Conservation (phyloP, 164 flowering plant genomes). For the Vitis rotundifolia region DNA sequence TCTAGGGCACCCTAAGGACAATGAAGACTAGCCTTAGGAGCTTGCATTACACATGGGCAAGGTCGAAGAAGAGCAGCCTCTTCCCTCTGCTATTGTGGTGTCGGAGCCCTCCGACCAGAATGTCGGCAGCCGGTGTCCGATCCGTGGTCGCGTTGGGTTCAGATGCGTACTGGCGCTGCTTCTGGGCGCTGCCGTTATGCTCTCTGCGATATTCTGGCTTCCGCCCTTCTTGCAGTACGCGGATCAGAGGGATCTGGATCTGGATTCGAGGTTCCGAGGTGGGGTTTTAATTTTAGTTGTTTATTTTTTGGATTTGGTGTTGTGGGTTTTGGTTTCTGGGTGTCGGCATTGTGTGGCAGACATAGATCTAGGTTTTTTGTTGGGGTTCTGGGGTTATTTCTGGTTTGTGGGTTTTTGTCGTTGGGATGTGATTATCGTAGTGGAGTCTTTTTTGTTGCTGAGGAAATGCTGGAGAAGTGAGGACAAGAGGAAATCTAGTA, state of each 20-base stretch:
- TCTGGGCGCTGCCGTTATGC: constrained; percentile 51
- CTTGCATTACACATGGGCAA: constrained; percentile 25
- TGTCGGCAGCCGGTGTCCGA: constrained; percentile 15
- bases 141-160: constrained; percentile 31
- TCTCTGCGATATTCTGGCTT: constrained; percentile 82
- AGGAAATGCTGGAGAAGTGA: constrained; percentile 2
- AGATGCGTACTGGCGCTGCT: constrained; percentile 58
- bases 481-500: neutral
- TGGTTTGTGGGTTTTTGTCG: neutral
- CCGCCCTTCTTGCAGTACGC: constrained; percentile 52
- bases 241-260: constrained; percentile 63
- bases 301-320: constrained; percentile 1
- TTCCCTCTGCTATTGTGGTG: neutral
- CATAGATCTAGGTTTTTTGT: constrained; percentile 1
- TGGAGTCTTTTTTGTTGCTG: neutral
- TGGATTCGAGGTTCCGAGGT: constrained; percentile 48
- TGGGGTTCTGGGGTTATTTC: neutral
- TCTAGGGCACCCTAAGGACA: too few species aligned
- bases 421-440: neutral
- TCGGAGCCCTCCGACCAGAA: constrained; percentile 2
- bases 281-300: constrained; percentile 4
- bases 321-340: constrained; percentile 2
- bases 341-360: constrained; percentile 14
- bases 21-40: too few species aligned
- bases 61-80: constrained; percentile 22